Base-by-base conservation (phyloP, 208 protist genomes). In the Vickermania spadyakhi region DNA sequence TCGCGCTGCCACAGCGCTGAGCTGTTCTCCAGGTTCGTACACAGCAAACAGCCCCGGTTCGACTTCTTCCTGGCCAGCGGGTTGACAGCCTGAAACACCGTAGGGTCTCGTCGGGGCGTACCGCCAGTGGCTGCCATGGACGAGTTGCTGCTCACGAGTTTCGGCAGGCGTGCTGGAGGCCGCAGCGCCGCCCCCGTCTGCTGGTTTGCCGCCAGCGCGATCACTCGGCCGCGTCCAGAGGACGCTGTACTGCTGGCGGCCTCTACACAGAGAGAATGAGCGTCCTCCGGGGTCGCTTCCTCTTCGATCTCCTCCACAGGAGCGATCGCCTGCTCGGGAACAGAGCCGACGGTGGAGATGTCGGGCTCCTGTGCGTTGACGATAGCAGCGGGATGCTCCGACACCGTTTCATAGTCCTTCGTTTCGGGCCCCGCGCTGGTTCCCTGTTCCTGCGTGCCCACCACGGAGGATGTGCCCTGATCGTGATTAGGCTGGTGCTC, bases 21-120 rank as follows among this genome's bases (percentile, higher is more conserved):
- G 62, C 75, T 86, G n/a, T 64, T 69, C 59, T 92, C 79, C 42
- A 96, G 84, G 62, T 93, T 83, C 0, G 85, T 93, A 56, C 90
- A 91, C 23, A 93, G 28, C 0, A 93, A 45, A 13, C 75, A 82
- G 30, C 88, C 85, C n/a, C 66, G 36, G 22, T 58, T 59, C 25
- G 56, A 77, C 56, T 72, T 66, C 31, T 59, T 81, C 5, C 74
- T 72, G 1, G 71, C 74, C 22, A 70, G 70, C 36, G 73, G 57
- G 60, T 77, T 77, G 50, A 70, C 68, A 13, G 76, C 60, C 14
- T 56, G 82, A 50, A 77, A 68, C 30, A 73, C 70, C 52, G 66
- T 70, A n/a, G 70, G 62, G 45, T 60, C 56, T 69, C 84, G 77
- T 3, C 67, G 29, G 21, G 66, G 36, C 36, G 36, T n/a, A 18